A percentile compares a stretch with the other conserved stretches of the same genome.
These are phyloP conservation scores for Phytophthora cactorum DNA, from an alignment of 352 stramenopile species.

Conservation along the genomic window DNA sequence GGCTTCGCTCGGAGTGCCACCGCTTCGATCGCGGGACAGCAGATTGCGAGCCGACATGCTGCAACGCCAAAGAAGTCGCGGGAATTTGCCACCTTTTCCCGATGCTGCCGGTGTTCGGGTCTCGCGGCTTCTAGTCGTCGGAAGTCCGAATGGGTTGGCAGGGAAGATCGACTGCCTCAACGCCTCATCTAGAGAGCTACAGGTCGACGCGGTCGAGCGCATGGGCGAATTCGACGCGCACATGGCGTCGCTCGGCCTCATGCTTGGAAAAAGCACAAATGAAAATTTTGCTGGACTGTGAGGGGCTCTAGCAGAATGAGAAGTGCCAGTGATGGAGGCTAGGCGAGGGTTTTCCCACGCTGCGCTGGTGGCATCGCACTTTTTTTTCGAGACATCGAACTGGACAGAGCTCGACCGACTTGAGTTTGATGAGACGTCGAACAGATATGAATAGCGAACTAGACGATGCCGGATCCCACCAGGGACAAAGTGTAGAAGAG, in stretches of 20 bases:
- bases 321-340: slow-evolving; percentile 36
- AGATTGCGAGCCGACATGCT: slow-evolving; percentile 30
- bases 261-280: slow-evolving; percentile 8
- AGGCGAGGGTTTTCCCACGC: slow-evolving; percentile 30
- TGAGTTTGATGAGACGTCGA: slow-evolving; percentile 6
- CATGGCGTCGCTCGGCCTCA: slow-evolving; percentile 36
- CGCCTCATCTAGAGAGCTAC: slow-evolving; percentile 37
- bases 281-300: slow-evolving; percentile 1
- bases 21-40: slow-evolving; percentile 24
- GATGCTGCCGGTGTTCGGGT: slow-evolving; percentile 11
- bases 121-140: slow-evolving; percentile 23
- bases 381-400: slow-evolving; percentile 30
- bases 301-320: slow-evolving; percentile 24
- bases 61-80: slow-evolving; percentile 34
- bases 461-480: slow-evolving; percentile 3
- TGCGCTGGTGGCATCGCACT: slow-evolving; percentile 33
- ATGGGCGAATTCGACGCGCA: slow-evolving; percentile 29
- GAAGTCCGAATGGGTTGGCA: slow-evolving; percentile 26
- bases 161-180: slow-evolving; percentile 38
- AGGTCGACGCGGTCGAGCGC: slow-evolving; percentile 40
- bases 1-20: not conserved
- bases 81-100: slow-evolving; percentile 19
- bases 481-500: slow-evolving; percentile 18
- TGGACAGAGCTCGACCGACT: not conserved
- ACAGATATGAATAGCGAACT: slow-evolving; percentile 33